These are phyloP conservation scores for Malassezia equina DNA, from an alignment of 1,284 basidiomycete species.

Conservation along the genomic window DNA sequence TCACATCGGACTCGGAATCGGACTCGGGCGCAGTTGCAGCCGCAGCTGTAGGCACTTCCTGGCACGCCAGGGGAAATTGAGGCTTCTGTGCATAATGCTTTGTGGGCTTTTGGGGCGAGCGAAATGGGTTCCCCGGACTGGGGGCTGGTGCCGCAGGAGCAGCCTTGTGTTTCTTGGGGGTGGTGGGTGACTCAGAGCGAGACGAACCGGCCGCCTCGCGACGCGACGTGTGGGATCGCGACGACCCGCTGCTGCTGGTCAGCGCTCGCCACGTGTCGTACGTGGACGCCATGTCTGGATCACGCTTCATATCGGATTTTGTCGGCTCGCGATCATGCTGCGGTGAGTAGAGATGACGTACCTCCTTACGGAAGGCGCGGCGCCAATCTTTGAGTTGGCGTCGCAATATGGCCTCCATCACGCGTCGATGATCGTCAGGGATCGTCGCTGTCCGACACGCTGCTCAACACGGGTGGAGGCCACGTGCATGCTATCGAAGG, in stretches of 20 bases:
- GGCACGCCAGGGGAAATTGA: conserved; percentile 1
- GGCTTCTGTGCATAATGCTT: neutral
- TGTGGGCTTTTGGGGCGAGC: conserved; percentile 10
- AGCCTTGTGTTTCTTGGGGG: conserved; percentile 1
- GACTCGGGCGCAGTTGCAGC: conserved; percentile 6
- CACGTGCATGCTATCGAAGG: conserved; percentile 9
- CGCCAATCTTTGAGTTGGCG: conserved; percentile 17
- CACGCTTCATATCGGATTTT: conserved; percentile 9
- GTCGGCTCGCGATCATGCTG: conserved; percentile 16
- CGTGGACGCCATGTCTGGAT: conserved; percentile 12
- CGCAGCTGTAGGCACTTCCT: neutral
- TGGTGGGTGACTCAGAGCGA: neutral
- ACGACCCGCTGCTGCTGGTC: neutral
- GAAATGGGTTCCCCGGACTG: conserved; percentile 14
- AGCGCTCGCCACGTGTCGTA: conserved; percentile 18
- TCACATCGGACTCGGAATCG: conserved; percentile 16
- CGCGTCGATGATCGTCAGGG: neutral
- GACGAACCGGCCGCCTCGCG: neutral
- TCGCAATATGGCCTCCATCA: conserved; percentile 18
- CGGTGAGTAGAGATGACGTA: neutral
- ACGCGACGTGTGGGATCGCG: neutral
- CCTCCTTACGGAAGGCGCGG: conserved; percentile 8
- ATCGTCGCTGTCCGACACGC: neutral
- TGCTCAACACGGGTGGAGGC: conserved; percentile 8
- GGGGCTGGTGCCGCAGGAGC: neutral